Evolutionary conservation across 495 filamentous ascomycete genomes (phyloP), one percentile per base, ranked within the genome.

Genomic region (Neurospora sp.): DNA sequence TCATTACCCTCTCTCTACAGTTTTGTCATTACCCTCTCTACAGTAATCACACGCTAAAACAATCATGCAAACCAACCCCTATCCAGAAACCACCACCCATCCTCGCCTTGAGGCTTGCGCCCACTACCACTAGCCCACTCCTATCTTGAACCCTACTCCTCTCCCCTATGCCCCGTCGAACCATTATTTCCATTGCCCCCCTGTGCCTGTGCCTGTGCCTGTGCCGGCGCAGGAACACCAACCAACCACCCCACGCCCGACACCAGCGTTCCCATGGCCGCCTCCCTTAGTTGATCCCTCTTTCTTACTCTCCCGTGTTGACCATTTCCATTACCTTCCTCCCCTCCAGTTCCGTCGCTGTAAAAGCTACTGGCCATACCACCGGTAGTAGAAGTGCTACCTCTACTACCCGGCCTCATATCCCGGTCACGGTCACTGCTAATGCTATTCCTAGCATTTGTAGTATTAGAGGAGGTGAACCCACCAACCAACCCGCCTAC

Each of bases 191-290:
- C 75, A 73, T 39, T 76, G 59, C 39, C 71, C 43, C 15, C 73
- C 66, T 31, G 37, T 17, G 13, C 2, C 0, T 38, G 37, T 39
- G 38, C 1, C 5, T 9, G 54, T 7, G 39, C 24, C 24, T 28
- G 24, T 28, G 24, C 70, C 80, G 86, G 82, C n/a, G 89, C 85
- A 74, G 89, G 90, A 17, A 91, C 91, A 74, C 91, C 92, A 74
- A 97, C 86, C 43, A 97, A 85, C 93, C 93, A 97, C 3, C 93
- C 93, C 77, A 97, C 89, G 4, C 93, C 93, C 77, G 90, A 92
- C 2, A 91, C 93, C 75, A 97, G 81, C 17, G 85, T 84, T 80
- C 93, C 77, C 85, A 92, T 76, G 80, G 94, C 81, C 86, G 90
- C 91, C 88, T 94, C 84, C 84, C 92, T 81, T 81, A 96, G 86